Conservation (phyloP, 139 green algal species). For the Limnomonas spitsbergensis region DNA sequence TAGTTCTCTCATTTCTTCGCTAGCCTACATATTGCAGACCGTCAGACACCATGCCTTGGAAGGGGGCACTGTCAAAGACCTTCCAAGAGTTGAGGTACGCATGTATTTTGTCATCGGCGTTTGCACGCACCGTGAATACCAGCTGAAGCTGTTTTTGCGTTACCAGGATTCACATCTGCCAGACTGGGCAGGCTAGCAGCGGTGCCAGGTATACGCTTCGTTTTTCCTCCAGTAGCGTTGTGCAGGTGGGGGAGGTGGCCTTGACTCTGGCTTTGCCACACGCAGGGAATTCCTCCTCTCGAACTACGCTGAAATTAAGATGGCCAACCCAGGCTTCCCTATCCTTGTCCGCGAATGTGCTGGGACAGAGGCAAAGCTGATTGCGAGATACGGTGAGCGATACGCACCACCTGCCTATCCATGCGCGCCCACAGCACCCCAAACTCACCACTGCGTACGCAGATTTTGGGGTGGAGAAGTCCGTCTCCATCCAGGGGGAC, state of each 20-base stretch:
- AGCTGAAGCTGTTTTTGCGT: too few relatives aligned
- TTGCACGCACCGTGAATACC: too few relatives aligned
- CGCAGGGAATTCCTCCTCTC: conserved; percentile 79
- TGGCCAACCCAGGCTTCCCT: conserved; percentile 81
- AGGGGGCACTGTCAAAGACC: conserved; percentile 57
- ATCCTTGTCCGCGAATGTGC: conserved; percentile 78
- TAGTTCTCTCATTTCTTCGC: too few relatives aligned
- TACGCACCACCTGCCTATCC: background rate
- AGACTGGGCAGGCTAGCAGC: conserved; percentile 63
- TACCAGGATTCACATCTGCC: conserved; percentile 76
- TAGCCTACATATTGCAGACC: too few relatives aligned
- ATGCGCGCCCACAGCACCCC: background rate
- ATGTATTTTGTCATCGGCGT: background rate
- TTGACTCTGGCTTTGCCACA: background rate
- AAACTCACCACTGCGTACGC: conserved; percentile 5
- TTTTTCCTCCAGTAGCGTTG: too few relatives aligned
- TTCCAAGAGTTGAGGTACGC: conserved; percentile 75
- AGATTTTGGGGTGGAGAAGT: conserved; percentile 74
- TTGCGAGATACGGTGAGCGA: conserved; percentile 74
- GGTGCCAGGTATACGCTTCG: conserved; percentile 66
- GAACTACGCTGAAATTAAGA: conserved; percentile 86
- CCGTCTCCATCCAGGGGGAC: conserved; percentile 61
- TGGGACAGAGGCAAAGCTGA: conserved; percentile 69
- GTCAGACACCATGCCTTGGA: conserved; percentile 20
- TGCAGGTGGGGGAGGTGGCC: too few relatives aligned